phyloP scores from a whole-genome alignment of 176 grass and related monocot species.

The Tillandsia leiboldiana region DNA sequence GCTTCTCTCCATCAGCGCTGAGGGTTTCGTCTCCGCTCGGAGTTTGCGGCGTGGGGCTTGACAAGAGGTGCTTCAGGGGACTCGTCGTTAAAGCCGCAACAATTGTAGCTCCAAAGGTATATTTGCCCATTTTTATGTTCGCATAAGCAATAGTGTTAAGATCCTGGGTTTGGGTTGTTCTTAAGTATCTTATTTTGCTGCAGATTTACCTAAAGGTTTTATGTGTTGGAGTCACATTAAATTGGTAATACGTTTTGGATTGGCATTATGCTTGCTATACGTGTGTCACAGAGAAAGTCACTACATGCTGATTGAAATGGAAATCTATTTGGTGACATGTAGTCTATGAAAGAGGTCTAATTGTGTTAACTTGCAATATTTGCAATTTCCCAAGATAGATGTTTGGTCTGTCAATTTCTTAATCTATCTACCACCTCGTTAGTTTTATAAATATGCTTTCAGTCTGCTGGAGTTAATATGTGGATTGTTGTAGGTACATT shows the following conservation, averaged over 20 bases:
- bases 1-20: slow-evolving; percentile 8
- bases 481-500: too few species aligned
- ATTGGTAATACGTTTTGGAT: not conserved
- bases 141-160: not conserved
- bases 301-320: too few species aligned
- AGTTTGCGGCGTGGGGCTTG: not conserved
- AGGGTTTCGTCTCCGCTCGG: slow-evolving; percentile 11
- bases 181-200: not conserved
- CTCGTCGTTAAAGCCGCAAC: slow-evolving; percentile 56
- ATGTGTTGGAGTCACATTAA: not conserved
- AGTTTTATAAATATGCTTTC: too few species aligned
- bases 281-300: too few species aligned
- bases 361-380: too few species aligned
- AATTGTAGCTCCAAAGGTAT: slow-evolving; percentile 65
- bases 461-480: too few species aligned
- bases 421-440: too few species aligned
- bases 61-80: slow-evolving; percentile 18
- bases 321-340: too few species aligned
- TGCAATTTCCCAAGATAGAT: too few species aligned
- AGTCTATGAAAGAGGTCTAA: too few species aligned
- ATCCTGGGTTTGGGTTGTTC: not conserved
- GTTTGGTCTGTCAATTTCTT: too few species aligned
- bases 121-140: not conserved
- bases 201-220: not conserved
- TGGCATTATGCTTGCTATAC: too few species aligned